Evolutionary conservation across 192 early-diverging fungal genomes (phyloP), one percentile per base, ranked within the genome.

Genomic region (Entomortierella beljakovae): DNA sequence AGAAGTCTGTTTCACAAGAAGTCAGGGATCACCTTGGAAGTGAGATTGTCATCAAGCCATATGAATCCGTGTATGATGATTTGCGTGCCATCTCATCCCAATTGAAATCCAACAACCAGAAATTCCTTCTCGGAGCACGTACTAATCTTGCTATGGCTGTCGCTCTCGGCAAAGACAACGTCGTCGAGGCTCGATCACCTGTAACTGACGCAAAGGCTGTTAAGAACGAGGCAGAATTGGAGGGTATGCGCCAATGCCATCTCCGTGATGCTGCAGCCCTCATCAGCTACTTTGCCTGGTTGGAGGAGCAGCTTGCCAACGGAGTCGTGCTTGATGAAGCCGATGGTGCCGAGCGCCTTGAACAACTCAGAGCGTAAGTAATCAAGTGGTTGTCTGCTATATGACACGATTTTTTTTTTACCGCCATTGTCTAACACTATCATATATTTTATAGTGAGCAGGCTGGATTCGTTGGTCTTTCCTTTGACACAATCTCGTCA

Each of bases 401-500:
- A 5, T 29, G 13, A 8, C 58, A 18, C 43, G 28, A 33, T 18
- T 10, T 64, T 28, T 18, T 68, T 11, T 61, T 64, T 20, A 52
- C 25, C 28, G 33, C 22, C 61, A 8, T 56, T 15, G 28, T 49
- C 23, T 58, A 15, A 26, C 40, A 32, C 43, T 20, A 20, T 49
- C 35, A 6, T n/a, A 20, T 28, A 0, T 75, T 25, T n/a, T 20
- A 54, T 40, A 87, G 87, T 52, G 89, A 87, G 62, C 92, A 94
- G 70, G 71, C 85, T 34, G 76, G 94, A 77, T 98, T 95, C 82
- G 91, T 96, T 32, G 98, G 98, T 2, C 91, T 97, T 52, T 95
- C 93, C 61, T 99, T 99, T 70, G 93, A 92, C 70, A 99, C 98
- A 25, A 99, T 99, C 67, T 98, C 96, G 8, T 91, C 93, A 18